Evolutionary conservation across 2,329 filamentous ascomycete genomes (phyloP).

Genomic region (Trichoderma koningiopsis): DNA sequence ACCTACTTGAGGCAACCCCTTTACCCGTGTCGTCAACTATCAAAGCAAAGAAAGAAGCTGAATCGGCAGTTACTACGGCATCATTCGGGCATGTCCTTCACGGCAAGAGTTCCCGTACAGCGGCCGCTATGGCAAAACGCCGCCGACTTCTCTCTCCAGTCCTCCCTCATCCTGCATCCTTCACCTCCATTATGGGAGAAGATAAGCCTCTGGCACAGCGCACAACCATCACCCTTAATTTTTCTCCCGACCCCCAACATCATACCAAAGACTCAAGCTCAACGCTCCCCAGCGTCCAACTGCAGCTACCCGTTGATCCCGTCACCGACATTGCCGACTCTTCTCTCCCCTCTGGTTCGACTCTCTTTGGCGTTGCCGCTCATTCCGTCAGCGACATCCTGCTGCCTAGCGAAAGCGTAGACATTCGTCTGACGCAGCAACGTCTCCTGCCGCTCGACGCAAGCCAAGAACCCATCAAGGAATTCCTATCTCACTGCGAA

Average conservation of each 20-base stretch:
- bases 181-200: constrained; percentile 44
- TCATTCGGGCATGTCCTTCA: constrained; percentile 57
- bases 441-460: constrained; percentile 44
- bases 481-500: constrained; percentile 49
- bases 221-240: constrained; percentile 49
- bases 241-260: constrained; percentile 41
- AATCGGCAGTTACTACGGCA: constrained; percentile 40
- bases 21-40: neutral
- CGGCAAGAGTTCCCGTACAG: constrained; percentile 26
- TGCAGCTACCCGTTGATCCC: constrained; percentile 38
- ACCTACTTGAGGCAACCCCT: neutral
- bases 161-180: constrained; percentile 50
- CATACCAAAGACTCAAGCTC: neutral
- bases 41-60: neutral
- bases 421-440: constrained; percentile 48
- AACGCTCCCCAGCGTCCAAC: constrained; percentile 33
- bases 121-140: constrained; percentile 21
- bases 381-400: constrained; percentile 46
- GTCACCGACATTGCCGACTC: constrained; percentile 36
- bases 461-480: constrained; percentile 42
- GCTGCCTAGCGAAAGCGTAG: constrained; percentile 50
- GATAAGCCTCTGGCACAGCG: constrained; percentile 33
- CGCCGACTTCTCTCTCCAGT: constrained; percentile 48
- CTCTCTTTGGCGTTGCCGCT: constrained; percentile 37
- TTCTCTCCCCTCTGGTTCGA: constrained; percentile 35